Evolutionary conservation across 441 rosid genomes (phyloP).

Genomic region (Populus trichocarpa): DNA sequence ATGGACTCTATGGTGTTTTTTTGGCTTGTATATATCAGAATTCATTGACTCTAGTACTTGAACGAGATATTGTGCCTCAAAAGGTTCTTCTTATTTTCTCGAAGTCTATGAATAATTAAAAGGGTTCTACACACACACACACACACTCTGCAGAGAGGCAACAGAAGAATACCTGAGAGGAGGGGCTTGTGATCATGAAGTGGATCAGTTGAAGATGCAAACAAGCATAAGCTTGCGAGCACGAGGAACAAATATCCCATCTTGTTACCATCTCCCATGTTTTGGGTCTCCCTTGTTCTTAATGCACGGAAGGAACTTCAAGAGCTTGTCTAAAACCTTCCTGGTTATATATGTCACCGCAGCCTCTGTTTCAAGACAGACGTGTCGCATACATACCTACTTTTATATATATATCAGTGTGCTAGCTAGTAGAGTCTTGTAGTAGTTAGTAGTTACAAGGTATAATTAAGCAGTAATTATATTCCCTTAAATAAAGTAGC

Average conservation of each 20-base stretch:
- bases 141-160: background rate
- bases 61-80: background rate
- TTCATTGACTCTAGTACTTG: background rate
- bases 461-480: background rate
- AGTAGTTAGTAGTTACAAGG: background rate
- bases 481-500: background rate
- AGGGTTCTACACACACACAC: background rate
- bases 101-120: background rate
- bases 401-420: background rate
- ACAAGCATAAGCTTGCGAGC: background rate
- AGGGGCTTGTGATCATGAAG: background rate
- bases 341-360: background rate
- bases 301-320: background rate
- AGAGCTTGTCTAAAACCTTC: background rate
- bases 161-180: conserved; percentile 8
- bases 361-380: too few relatives aligned
- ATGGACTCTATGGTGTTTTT: too few relatives aligned
- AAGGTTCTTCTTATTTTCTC: background rate
- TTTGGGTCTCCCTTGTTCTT: background rate
- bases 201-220: background rate
- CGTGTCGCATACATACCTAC: too few relatives aligned
- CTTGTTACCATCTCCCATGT: background rate
- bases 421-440: background rate
- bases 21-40: background rate
- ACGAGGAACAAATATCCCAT: background rate